Conservation (phyloP, 2,329 filamentous ascomycete species). For the Dactylella cylindrospora region DNA sequence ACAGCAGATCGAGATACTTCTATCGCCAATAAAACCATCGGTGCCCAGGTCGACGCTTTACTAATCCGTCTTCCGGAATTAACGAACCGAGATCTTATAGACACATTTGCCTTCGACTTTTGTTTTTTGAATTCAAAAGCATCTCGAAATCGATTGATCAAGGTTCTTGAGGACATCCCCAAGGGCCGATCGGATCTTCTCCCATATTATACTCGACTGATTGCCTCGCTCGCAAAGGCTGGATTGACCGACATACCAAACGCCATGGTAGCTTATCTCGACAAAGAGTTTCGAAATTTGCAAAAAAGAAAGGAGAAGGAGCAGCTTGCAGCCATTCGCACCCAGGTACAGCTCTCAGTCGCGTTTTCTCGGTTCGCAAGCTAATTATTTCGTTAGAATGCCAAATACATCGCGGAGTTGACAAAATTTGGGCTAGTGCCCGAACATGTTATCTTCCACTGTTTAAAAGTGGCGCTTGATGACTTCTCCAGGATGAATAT, state of each 20-base stretch:
- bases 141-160: constrained; percentile 88
- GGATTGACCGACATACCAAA: constrained; percentile 86
- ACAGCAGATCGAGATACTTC: constrained; percentile 89
- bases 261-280: constrained; percentile 84
- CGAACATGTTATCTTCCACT: constrained; percentile 98
- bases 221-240: constrained; percentile 89
- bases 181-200: constrained; percentile 90
- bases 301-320: constrained; percentile 98
- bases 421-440: constrained; percentile 98
- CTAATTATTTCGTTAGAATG: constrained; percentile 42
- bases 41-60: constrained; percentile 90
- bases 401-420: constrained; percentile 86
- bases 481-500: constrained; percentile 99
- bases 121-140: constrained; percentile 98
- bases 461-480: constrained; percentile 93
- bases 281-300: constrained; percentile 93
- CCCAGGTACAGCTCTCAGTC: constrained; percentile 11
- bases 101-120: constrained; percentile 92
- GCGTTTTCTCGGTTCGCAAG: constrained; percentile 57
- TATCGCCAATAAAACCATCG: constrained; percentile 96
- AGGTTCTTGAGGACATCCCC: constrained; percentile 88
- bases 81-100: constrained; percentile 85
- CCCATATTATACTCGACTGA: constrained; percentile 85
- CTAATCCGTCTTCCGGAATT: constrained; percentile 85
- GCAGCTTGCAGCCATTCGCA: constrained; percentile 61